Evolutionary conservation across 2,329 filamentous ascomycete species (phyloP).

Genomic region (Sordariomycetes sp.): DNA sequence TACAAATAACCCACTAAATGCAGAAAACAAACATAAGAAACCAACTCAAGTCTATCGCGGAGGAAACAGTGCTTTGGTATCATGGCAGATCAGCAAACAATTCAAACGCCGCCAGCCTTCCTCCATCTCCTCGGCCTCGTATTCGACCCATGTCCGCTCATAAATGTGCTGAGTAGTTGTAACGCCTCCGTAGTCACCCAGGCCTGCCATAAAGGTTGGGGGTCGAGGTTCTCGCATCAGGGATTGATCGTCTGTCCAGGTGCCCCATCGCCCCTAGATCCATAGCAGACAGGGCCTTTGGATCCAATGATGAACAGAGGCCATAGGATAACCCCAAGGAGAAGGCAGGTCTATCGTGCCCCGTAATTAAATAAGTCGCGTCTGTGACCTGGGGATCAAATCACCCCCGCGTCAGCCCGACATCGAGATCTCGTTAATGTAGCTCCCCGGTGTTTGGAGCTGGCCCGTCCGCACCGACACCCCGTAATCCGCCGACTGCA

Average conservation of each 20-base stretch:
- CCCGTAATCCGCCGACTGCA: background rate
- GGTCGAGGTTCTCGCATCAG: too few relatives aligned
- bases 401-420: background rate
- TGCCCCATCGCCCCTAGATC: too few relatives aligned
- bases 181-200: too few relatives aligned
- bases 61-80: background rate
- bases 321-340: background rate
- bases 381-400: background rate
- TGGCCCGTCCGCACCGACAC: background rate
- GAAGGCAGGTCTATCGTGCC: background rate
- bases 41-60: background rate
- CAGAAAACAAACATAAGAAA: background rate
- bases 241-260: too few relatives aligned
- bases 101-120: background rate
- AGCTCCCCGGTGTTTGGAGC: background rate
- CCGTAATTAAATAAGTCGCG: background rate
- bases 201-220: too few relatives aligned
- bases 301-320: too few relatives aligned
- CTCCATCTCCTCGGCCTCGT: background rate
- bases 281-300: too few relatives aligned
- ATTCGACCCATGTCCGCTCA: background rate
- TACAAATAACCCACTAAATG: background rate
- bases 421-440: slow-evolving; percentile 3
- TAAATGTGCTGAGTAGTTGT: background rate
- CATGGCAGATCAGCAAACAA: background rate